Conservation (phyloP, 2,329 filamentous ascomycete genomes). For the Emydomyces testavorans region DNA sequence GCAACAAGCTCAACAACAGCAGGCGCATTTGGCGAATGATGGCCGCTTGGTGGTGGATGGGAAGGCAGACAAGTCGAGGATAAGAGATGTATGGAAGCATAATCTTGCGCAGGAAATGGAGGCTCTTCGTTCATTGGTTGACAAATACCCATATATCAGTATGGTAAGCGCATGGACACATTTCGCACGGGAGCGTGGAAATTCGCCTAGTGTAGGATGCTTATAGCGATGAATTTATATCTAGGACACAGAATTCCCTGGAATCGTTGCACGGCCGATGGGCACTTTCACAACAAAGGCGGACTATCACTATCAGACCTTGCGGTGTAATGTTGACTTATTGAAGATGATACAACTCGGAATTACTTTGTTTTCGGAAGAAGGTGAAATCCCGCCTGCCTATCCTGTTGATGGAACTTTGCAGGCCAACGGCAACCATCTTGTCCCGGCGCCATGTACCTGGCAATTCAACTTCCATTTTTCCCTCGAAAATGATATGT, state of each 20-base stretch:
- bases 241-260: constrained; percentile 97
- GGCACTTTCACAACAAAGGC: constrained; percentile 89
- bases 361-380: constrained; percentile 80
- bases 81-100: constrained; percentile 91
- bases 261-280: constrained; percentile 89
- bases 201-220: constrained; percentile 12
- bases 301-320: constrained; percentile 96
- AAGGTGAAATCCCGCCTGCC: constrained; percentile 74
- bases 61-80: constrained; percentile 60
- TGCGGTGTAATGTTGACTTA: constrained; percentile 93
- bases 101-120: constrained; percentile 89
- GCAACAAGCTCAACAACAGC: constrained; percentile 42
- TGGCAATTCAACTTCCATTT: constrained; percentile 99
- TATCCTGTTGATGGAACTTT: constrained; percentile 46
- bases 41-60: constrained; percentile 43
- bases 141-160: constrained; percentile 88
- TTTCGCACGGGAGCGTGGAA: constrained; percentile 7
- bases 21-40: constrained; percentile 36
- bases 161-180: constrained; percentile 58
- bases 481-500: constrained; percentile 91
- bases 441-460: constrained; percentile 62
- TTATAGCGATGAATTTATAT: constrained; percentile 12
- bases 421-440: constrained; percentile 41
- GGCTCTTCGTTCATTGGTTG: constrained; percentile 66
- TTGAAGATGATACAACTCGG: constrained; percentile 96